Conservation (phyloP, 345 rosid species). For the Camelina laxa region DNA sequence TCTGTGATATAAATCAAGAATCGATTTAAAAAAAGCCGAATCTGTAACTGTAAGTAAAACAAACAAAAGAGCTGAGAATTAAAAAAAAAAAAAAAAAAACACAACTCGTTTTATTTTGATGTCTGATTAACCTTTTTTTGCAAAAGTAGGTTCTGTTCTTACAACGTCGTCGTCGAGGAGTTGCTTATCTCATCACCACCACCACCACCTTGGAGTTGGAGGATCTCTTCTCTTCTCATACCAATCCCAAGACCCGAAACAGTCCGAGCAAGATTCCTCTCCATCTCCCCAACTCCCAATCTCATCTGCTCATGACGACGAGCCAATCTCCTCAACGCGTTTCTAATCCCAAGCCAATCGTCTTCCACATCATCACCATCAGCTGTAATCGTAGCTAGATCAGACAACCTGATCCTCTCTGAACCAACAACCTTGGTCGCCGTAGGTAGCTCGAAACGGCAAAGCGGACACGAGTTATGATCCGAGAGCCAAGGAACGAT, state of each 20-base stretch:
- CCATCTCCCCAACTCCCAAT: slow-evolving; percentile 44
- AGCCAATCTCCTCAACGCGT: slow-evolving; percentile 44
- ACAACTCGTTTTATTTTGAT: not conserved
- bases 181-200: slow-evolving; percentile 2
- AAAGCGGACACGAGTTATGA: slow-evolving; percentile 65
- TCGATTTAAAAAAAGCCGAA: slow-evolving; percentile 14
- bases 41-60: slow-evolving; percentile 2
- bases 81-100: not conserved
- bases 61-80: not conserved
- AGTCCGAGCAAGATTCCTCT: slow-evolving; percentile 27
- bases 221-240: slow-evolving; percentile 22
- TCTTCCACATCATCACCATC: slow-evolving; percentile 40
- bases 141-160: not conserved
- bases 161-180: not conserved
- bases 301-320: slow-evolving; percentile 48
- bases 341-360: slow-evolving; percentile 46
- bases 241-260: slow-evolving; percentile 33
- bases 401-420: slow-evolving; percentile 40
- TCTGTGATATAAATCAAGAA: not conserved
- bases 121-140: not conserved
- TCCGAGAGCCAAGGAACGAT: slow-evolving; percentile 61
- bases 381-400: slow-evolving; percentile 23
- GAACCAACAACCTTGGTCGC: slow-evolving; percentile 10
- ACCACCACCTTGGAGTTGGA: not conserved
- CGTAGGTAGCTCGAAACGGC: slow-evolving; percentile 54